Base-by-base conservation (phyloP, 352 stramenopile species). In the Globisporangium okanoganense region DNA sequence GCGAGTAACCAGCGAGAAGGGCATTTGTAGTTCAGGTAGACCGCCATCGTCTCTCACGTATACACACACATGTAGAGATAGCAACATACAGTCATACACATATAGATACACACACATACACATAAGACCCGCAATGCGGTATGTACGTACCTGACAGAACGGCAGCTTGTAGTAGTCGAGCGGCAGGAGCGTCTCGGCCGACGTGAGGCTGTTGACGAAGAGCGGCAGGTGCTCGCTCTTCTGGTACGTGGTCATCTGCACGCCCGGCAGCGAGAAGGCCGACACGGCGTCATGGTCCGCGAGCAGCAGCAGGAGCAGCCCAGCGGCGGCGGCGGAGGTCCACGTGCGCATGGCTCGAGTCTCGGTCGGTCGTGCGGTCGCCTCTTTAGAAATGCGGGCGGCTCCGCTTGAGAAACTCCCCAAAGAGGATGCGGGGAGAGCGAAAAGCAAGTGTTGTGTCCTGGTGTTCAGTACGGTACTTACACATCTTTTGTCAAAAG, bases 121-220 rank as follows among this genome's bases (percentile, higher is more conserved):
- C 6, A 29, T 18, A 35, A 14, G 16, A 33, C 18, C 53, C n/a
- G 13, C 52, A n/a, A n/a, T 27, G 33, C 4, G n/a, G n/a, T n/a
- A n/a, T n/a, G n/a, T 41, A n/a, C 56, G 25, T 48, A 91, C 81
- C 76, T 92, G 83, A 67, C 97, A 99, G 71, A 99, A 98, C 33
- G 95, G 95, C 41, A 99, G 77, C 64, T 94, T 96, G 85, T 99
- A 99, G 80, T 99, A 99, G 59, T 99, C 96, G 45, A 98, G 82
- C 27, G 97, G 97, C 62, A 99, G 80, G 62, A 98, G 82, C 47
- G 96, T 99, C 71, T 99, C 96, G 31, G 81, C 78, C 25, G 92
- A 98, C 71, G 87, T 98, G 16, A 99, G 72, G 68, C 92, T 98
- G 79, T 98, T 98, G 51, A 98, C 96, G 50, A 96, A 96, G 49